phyloP scores from a whole-genome alignment of 2,329 filamentous ascomycete genomes.

The Exserohilum turcica region DNA sequence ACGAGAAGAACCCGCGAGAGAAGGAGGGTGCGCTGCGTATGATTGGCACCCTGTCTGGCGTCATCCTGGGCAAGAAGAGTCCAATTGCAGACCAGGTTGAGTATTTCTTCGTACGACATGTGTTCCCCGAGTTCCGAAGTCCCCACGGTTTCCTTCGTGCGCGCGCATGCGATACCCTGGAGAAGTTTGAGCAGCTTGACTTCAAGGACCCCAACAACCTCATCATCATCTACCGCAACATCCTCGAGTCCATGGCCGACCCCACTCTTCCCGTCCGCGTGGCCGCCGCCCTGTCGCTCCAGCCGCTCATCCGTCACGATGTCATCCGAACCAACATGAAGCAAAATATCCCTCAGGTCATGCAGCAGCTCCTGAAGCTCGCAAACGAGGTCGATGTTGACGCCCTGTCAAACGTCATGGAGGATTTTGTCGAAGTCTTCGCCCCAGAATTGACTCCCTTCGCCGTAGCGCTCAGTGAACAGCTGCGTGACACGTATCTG shows the following conservation, averaged over 20 bases:
- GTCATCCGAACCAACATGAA: conserved; percentile 95
- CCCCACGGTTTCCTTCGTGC: conserved; percentile 89
- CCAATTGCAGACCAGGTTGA: conserved; percentile 97
- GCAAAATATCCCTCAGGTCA: conserved; percentile 96
- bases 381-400: conserved; percentile 98
- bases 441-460: conserved; percentile 96
- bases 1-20: conserved; percentile 89
- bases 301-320: conserved; percentile 94
- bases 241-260: conserved; percentile 96
- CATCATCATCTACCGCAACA: conserved; percentile 93
- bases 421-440: conserved; percentile 98
- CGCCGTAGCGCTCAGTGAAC: conserved; percentile 92
- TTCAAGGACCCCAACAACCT: conserved; percentile 97
- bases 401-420: conserved; percentile 97
- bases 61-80: conserved; percentile 97
- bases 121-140: conserved; percentile 97
- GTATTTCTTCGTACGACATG: conserved; percentile 97
- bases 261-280: conserved; percentile 91
- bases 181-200: conserved; percentile 96
- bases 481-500: conserved; percentile 93
- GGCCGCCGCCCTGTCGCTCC: conserved; percentile 88
- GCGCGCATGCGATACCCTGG: conserved; percentile 92
- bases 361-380: conserved; percentile 96
- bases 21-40: conserved; percentile 97
- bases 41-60: conserved; percentile 92